A percentile compares a stretch with the other conserved stretches of the same genome.
Evolutionary conservation across 441 rosid genomes (phyloP).

Genomic region (Erodium chrysanthum): DNA sequence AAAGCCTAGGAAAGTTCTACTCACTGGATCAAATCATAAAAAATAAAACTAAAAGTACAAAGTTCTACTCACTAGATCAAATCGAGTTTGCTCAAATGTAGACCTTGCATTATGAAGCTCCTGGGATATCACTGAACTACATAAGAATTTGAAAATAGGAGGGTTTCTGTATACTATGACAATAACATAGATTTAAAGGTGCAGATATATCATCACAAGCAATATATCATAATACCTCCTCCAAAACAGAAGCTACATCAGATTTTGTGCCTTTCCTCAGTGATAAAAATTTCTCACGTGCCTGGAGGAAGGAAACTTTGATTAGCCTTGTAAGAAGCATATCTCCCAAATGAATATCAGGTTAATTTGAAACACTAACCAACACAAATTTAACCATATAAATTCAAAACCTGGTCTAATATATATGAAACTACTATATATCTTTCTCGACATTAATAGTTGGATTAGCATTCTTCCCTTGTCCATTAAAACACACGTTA

Average conservation of each 20-base stretch:
- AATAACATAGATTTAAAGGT: slow-evolving; percentile 5
- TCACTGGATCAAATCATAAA: slow-evolving; percentile 39
- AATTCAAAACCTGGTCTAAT: neutral
- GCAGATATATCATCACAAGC: neutral
- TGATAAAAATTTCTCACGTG: slow-evolving; percentile 94
- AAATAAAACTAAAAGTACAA: neutral
- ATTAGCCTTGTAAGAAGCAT: neutral
- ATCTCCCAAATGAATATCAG: neutral
- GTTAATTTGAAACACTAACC: neutral
- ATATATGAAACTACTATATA: neutral
- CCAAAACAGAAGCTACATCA: slow-evolving; percentile 62
- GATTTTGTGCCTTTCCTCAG: slow-evolving; percentile 84
- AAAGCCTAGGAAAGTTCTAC: neutral
- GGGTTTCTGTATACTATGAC: slow-evolving; percentile 13
- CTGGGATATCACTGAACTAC: slow-evolving; percentile 55
- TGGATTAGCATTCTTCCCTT: neutral
- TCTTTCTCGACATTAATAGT: neutral
- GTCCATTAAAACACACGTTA: neutral
- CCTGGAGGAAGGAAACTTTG: slow-evolving; percentile 29
- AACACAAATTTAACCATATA: neutral
- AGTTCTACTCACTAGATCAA: slow-evolving; percentile 47
- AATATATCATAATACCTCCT: slow-evolving; percentile 51
- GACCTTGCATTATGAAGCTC: slow-evolving; percentile 66
- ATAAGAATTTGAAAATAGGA: slow-evolving; percentile 31
- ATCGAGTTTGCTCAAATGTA: slow-evolving; percentile 75